Base-by-base conservation (phyloP, 2,329 filamentous ascomycete genomes). In the Colletotrichum abscissum region DNA sequence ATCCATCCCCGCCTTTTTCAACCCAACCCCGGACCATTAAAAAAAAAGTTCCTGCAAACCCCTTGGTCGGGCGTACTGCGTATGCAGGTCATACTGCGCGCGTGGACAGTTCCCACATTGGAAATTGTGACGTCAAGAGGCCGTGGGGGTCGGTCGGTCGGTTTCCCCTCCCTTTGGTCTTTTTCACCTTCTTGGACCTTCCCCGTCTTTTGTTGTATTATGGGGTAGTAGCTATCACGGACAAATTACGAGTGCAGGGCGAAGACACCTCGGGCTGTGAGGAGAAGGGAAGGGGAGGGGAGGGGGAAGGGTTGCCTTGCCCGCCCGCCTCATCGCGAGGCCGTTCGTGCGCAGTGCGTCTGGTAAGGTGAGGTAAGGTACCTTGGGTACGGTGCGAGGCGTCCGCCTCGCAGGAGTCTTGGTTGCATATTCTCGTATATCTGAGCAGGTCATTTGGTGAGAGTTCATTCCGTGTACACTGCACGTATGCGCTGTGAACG, bases 41-140 rank as follows among this genome's bases (percentile, higher is more conserved):
- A 22, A 9, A 49, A 46, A 46, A 49, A 49, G 42, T 49, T 49
- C 19, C 42, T 22, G 42, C 42, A 49, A 49, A 49, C 42, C 42
- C 42, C 42, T 49, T 49, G 42, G 42, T 22, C 9, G 57, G 28
- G 24, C 35, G 19, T 35, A 35, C 33, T 35, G 33, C 33, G 11
- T 33, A 55, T 66, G 54, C 38, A 60, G 56, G 67, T 57, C 66
- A 63, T 63, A 14, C 60, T n/a, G 59, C n/a, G 67, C 35, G 26
- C 65, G 42, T 49, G 42, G 19, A 49, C 54, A 28, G 28, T 55
- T 33, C 24, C 19, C 4, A 12, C 26, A 26, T 26, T 26, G 54
- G 4, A 22, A 11, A 11, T 8, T 1, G 42, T 70, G 67, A 70
- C 67, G 67, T 70, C 67, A 66, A 60, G 2, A 24, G 26, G 3